Percentiles rank a stretch among this genome's conserved stretches.
phyloP scores from a whole-genome alignment of 2,329 filamentous ascomycete species.

The Thelonectria rubi region DNA sequence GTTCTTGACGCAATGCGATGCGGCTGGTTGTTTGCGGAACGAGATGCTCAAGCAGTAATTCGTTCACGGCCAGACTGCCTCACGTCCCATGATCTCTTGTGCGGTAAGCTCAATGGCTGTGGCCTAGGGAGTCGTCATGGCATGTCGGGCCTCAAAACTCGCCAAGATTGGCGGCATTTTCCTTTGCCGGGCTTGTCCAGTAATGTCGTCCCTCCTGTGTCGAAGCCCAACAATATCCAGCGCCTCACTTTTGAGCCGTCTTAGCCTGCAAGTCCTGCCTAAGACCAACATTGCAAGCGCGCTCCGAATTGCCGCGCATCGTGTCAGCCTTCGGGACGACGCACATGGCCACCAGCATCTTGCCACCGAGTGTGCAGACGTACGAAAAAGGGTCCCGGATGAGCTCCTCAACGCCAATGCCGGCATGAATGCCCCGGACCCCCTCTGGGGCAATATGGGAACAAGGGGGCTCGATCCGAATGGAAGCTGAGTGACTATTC shows the following conservation, averaged over 20 bases:
- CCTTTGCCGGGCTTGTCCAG: conserved; percentile 10
- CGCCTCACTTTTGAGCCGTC: conserved; percentile 32
- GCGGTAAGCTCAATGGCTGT: not conserved
- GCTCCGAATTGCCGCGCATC: conserved; percentile 22
- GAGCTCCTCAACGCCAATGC: not conserved
- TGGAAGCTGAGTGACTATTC: conserved; percentile 20
- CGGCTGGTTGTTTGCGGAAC: conserved; percentile 26
- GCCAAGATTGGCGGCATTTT: conserved; percentile 11
- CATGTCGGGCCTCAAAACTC: conserved; percentile 31
- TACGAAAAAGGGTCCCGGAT: not conserved
- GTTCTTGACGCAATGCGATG: conserved; percentile 38
- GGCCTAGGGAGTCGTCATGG: conserved; percentile 7
- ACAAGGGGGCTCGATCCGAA: conserved; percentile 29
- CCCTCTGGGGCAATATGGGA: conserved; percentile 20
- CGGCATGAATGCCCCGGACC: conserved; percentile 9
- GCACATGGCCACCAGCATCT: conserved; percentile 21
- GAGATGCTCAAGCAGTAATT: conserved; percentile 21
- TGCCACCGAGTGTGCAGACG: conserved; percentile 10
- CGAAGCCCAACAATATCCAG: conserved; percentile 17
- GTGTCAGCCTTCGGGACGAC: conserved; percentile 20
- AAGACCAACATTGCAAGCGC: conserved; percentile 17
- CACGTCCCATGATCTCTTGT: conserved; percentile 23
- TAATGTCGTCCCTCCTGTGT: conserved; percentile 7
- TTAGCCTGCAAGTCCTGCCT: conserved; percentile 15
- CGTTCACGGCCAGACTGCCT: conserved; percentile 16